Base-by-base conservation (phyloP, 208 protist genomes). In the Crithidia sp. region DNA sequence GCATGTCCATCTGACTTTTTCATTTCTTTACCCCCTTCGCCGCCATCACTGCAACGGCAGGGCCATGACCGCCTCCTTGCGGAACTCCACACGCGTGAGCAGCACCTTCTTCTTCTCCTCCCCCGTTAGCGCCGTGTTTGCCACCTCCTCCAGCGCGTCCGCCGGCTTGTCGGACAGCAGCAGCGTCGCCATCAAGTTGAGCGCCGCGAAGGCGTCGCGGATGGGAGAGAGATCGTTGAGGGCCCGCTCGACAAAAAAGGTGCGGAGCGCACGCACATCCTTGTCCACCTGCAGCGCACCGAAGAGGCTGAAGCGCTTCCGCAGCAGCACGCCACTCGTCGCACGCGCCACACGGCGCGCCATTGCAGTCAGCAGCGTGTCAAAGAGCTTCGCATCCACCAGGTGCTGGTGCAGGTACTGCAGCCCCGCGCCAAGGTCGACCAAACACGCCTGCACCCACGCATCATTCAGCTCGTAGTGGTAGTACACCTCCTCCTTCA, bases 231-330 rank as follows among this genome's bases (percentile, higher is more conserved):
- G 50, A n/a, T 94, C 88, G 16, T 57, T 68, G 40, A 87, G 78
- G 12, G 84, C 83, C 0, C 70, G 79, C 41, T 70, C 67, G 16
- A 85, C 55, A 65, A 96, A 92, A 53, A 94, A 92, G 12, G 72
- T 70, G 7, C 88, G 88, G 9, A 96, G 54, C 16, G 81, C 82
- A 0, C 92, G 89, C 17, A 95, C 80, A 14, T 96, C 92, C 67
- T 92, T 90, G 69, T 96, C 92, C 0, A 92, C 67, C 74, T 95
- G 92, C 67, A 96, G 63, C 13, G 89, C 87, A 19, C 92, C 92
- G 57, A 86, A 94, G 13, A 82, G 56, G 70, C 75, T 93, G 58
- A 85, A 87, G 5, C 56, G 62, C 73, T 92, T 93, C 19, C 87
- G 77, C 59, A 86, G 19, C 8, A 91, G 76, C 44, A 87, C 61